These are phyloP conservation scores for Neurospora sp. DNA, from an alignment of 495 filamentous ascomycete species.

Conservation along the genomic window DNA sequence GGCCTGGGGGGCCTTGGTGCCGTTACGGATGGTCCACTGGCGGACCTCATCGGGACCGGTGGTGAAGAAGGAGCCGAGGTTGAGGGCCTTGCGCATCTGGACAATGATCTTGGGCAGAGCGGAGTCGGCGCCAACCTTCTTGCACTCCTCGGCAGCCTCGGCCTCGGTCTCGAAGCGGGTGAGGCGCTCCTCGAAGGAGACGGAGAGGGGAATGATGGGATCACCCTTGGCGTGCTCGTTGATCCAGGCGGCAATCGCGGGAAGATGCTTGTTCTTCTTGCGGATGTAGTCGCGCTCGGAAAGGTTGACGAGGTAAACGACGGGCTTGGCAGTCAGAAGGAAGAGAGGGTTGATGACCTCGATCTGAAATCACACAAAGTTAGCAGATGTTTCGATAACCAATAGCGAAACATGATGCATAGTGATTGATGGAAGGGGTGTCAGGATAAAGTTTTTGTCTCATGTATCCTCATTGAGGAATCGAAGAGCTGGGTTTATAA, in stretches of 20 bases:
- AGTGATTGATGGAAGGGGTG: conserved; percentile 24
- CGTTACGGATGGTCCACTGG: conserved; percentile 96
- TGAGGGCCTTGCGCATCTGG: conserved; percentile 88
- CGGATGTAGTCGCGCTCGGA: conserved; percentile 95
- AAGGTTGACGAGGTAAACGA: conserved; percentile 94
- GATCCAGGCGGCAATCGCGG: conserved; percentile 87
- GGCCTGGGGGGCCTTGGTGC: conserved; percentile 92
- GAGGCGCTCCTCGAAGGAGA: conserved; percentile 85
- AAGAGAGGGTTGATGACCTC: conserved; percentile 95
- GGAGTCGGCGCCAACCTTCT: conserved; percentile 76
- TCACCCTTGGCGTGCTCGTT: conserved; percentile 80
- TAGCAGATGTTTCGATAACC: conserved; percentile 16
- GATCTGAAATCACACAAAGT: conserved; percentile 48
- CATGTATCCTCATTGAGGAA: conserved; percentile 44
- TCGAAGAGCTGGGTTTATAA: conserved; percentile 99
- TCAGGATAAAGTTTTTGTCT: conserved; percentile 59
- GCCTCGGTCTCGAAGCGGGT: conserved; percentile 65
- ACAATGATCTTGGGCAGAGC: conserved; percentile 85
- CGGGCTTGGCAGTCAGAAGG: conserved; percentile 92
- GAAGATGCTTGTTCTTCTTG: conserved; percentile 98
- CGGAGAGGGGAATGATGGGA: conserved; percentile 85
- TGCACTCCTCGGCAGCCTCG: conserved; percentile 80
- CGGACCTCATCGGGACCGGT: conserved; percentile 93
- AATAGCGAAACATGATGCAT: conserved; percentile 17
- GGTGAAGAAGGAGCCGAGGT: conserved; percentile 93